These are phyloP conservation scores for Collybiopsis confluens DNA, from an alignment of 768 basidiomycete species.

Conservation along the genomic window DNA sequence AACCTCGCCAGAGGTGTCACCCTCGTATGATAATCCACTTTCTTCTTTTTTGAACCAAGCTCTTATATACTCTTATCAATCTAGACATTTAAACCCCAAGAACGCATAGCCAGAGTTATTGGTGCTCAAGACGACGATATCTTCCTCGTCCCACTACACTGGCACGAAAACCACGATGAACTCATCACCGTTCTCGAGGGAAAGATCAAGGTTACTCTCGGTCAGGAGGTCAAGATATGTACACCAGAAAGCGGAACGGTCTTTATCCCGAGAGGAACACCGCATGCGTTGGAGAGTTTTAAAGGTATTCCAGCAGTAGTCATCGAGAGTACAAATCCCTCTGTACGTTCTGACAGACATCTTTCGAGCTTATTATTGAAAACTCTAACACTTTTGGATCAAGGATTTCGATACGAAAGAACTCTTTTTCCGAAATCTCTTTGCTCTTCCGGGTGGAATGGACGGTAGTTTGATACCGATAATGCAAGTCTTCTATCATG, in stretches of 20 bases:
- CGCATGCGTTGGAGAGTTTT: slow-evolving; percentile 22
- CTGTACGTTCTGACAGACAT: not conserved
- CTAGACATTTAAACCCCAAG: not conserved
- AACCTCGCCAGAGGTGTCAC: too few relatives aligned
- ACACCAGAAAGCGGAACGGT: slow-evolving; percentile 28
- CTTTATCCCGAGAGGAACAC: slow-evolving; percentile 21
- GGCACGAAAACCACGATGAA: slow-evolving; percentile 32
- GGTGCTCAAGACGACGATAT: slow-evolving; percentile 20
- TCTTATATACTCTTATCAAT: not conserved
- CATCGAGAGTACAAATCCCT: not conserved
- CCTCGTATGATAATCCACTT: too few relatives aligned
- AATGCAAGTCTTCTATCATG: slow-evolving; percentile 7
- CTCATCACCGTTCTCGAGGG: slow-evolving; percentile 25
- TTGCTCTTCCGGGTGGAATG: not conserved
- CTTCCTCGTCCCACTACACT: slow-evolving; percentile 27
- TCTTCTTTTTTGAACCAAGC: not conserved
- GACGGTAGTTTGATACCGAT: not conserved
- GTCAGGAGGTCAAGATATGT: slow-evolving; percentile 17
- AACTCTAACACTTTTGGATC: not conserved
- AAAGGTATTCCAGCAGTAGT: slow-evolving; percentile 22
- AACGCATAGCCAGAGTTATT: slow-evolving; percentile 17
- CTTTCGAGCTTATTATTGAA: not conserved
- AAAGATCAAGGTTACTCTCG: slow-evolving; percentile 23
- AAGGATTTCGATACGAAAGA: not conserved
- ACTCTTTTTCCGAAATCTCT: slow-evolving; percentile 1